Conservation (phyloP, 179 eudicot species). For the Camellia oleifera region DNA sequence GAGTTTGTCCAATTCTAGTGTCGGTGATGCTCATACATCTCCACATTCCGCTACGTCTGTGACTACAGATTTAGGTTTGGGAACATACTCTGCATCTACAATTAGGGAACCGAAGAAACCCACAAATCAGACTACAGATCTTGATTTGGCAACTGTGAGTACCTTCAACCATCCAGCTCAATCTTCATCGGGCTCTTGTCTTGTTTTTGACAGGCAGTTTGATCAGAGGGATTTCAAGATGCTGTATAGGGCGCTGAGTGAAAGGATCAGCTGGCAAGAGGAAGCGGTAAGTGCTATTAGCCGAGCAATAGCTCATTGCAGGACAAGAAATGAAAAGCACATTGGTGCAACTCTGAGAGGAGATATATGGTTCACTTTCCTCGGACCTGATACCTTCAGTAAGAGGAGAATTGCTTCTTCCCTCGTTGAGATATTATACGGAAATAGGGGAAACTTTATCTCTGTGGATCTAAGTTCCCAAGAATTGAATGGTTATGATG, state of each 20-base stretch:
- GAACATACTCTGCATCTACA: conserved; percentile 29
- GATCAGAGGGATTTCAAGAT: conserved; percentile 57
- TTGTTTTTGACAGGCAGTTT: conserved; percentile 10
- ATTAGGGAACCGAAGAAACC: conserved; percentile 27
- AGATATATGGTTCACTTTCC: conserved; percentile 62
- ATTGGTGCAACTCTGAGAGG: conserved; percentile 34
- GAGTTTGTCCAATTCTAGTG: conserved; percentile 25
- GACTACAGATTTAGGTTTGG: conserved; percentile 69
- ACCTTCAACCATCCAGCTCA: conserved; percentile 1
- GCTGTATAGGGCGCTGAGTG: conserved; percentile 44
- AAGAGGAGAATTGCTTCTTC: conserved; percentile 61
- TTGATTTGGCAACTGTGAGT: conserved; percentile 13
- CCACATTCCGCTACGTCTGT: conserved; percentile 51
- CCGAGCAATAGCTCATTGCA: conserved; percentile 45
- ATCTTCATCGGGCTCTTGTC: conserved; percentile 11
- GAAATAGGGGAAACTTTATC: conserved; percentile 52
- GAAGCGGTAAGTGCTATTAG: conserved; percentile 54
- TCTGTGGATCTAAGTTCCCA: conserved; percentile 53
- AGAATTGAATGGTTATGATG: conserved; percentile 34
- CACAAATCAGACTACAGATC: conserved; percentile 12
- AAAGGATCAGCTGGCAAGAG: conserved; percentile 55
- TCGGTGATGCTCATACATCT: conserved; percentile 29
- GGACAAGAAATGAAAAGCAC: conserved; percentile 28
- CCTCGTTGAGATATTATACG: conserved; percentile 63
- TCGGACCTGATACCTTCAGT: conserved; percentile 70